Evolutionary conservation across 345 rosid species (phyloP).

Genomic region (Citrus sinensis): DNA sequence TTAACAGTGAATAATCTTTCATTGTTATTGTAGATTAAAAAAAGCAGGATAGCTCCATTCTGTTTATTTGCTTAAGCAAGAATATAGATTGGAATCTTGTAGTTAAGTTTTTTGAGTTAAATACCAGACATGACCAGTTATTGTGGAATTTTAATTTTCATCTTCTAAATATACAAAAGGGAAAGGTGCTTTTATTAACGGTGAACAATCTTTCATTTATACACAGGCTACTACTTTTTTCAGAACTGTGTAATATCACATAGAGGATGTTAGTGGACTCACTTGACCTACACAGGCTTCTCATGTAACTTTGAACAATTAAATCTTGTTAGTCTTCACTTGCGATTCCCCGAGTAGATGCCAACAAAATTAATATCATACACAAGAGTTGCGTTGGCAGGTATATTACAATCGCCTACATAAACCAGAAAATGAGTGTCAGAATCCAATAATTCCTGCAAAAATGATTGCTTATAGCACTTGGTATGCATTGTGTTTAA

Average conservation of each 20-base stretch:
- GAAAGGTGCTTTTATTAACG: neutral
- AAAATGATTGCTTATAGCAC: neutral
- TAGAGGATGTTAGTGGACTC: constrained; percentile 5
- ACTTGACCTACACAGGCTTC: constrained; percentile 4
- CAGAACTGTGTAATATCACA: neutral
- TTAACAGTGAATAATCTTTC: neutral
- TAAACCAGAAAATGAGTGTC: constrained; percentile 14
- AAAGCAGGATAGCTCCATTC: neutral
- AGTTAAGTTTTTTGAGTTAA: neutral
- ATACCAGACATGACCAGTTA: neutral
- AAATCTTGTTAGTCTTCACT: constrained; percentile 27
- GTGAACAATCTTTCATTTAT: neutral
- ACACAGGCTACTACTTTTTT: neutral
- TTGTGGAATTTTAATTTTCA: neutral
- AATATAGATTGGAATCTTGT: neutral
- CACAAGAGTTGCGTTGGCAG: constrained; percentile 86
- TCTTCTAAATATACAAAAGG: neutral
- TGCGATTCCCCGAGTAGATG: constrained; percentile 72
- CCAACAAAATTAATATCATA: constrained; percentile 81
- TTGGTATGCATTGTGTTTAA: neutral
- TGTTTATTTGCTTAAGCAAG: neutral
- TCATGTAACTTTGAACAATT: neutral
- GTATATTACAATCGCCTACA: constrained; percentile 92
- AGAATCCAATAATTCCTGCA: neutral
- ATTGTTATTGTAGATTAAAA: too few relatives aligned